A percentile compares a stretch with the other conserved stretches of the same genome.
These are phyloP conservation scores for Neopestalotiopsis sp. DNA, from an alignment of 2,329 filamentous ascomycete genomes.

Conservation along the genomic window DNA sequence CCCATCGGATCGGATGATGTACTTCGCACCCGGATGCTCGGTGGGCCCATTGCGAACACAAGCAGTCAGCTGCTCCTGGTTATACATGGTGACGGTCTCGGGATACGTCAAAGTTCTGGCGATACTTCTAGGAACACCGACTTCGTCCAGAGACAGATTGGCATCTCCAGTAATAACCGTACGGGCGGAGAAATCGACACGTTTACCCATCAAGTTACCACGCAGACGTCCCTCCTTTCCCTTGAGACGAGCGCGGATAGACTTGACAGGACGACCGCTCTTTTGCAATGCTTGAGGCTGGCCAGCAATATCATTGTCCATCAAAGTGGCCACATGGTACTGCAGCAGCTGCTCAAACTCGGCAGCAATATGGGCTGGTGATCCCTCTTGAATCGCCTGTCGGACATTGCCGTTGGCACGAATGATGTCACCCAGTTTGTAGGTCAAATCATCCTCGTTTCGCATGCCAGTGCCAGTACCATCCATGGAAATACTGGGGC, in stretches of 20 bases:
- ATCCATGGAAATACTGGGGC: slow-evolving; percentile 96
- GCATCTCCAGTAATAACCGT: slow-evolving; percentile 99
- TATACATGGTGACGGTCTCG: slow-evolving; percentile 96
- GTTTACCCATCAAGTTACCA: slow-evolving; percentile 99
- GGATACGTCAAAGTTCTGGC: slow-evolving; percentile 94
- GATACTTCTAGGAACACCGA: slow-evolving; percentile 93
- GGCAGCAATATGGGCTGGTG: slow-evolving; percentile 85
- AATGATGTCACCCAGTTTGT: slow-evolving; percentile 98
- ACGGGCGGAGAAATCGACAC: slow-evolving; percentile 98
- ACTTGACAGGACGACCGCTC: slow-evolving; percentile 94
- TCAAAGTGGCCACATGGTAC: slow-evolving; percentile 98
- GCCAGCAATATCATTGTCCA: slow-evolving; percentile 99
- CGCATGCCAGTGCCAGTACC: slow-evolving; percentile 90
- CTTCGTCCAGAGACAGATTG: slow-evolving; percentile 94
- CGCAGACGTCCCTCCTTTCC: slow-evolving; percentile 97
- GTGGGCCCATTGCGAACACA: slow-evolving; percentile 93
- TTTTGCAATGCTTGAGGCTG: slow-evolving; percentile 95
- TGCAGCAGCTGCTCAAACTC: slow-evolving; percentile 94
- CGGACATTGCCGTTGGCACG: slow-evolving; percentile 95
- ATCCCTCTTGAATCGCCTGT: slow-evolving; percentile 88
- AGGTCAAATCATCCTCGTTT: slow-evolving; percentile 98
- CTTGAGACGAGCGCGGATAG: slow-evolving; percentile 95
- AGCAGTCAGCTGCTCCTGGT: slow-evolving; percentile 88
- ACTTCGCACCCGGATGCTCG: slow-evolving; percentile 94
- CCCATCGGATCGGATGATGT: slow-evolving; percentile 92